phyloP scores from a whole-genome alignment of 441 rosid species.

The Gossypium schwendimanii region DNA sequence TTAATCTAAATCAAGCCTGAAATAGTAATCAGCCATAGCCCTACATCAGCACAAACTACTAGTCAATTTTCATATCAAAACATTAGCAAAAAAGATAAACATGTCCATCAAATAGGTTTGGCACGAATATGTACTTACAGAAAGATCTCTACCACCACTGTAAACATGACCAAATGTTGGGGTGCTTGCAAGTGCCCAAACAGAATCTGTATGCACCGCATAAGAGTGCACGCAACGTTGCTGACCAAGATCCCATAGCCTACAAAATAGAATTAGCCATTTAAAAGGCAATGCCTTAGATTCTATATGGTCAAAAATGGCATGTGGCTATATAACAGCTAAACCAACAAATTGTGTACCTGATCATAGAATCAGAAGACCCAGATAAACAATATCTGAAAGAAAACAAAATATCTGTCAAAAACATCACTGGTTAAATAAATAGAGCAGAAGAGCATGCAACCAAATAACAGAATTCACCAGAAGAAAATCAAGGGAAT shows the following conservation, averaged over 20 bases:
- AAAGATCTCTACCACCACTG: slow-evolving; percentile 5
- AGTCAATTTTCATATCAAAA: background rate
- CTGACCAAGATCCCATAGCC: slow-evolving; percentile 99
- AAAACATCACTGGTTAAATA: background rate
- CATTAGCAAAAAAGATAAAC: background rate
- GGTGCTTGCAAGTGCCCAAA: slow-evolving; percentile 98
- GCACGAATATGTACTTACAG: slow-evolving; percentile 15
- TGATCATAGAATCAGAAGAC: slow-evolving; percentile 98
- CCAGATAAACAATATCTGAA: slow-evolving; percentile 97
- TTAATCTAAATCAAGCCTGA: background rate
- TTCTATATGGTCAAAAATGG: slow-evolving; percentile 1
- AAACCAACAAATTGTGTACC: slow-evolving; percentile 37
- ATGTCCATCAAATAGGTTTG: background rate
- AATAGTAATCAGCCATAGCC: background rate
- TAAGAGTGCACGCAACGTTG: slow-evolving; percentile 97
- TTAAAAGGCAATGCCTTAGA: slow-evolving; percentile 17
- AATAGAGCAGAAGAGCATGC: background rate
- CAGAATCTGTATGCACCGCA: slow-evolving; percentile 99
- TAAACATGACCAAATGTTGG: slow-evolving; percentile 91
- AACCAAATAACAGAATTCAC: background rate
- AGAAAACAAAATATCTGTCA: slow-evolving; percentile 17
- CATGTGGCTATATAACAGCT: background rate
- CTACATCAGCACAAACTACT: background rate
- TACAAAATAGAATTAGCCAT: slow-evolving; percentile 26
- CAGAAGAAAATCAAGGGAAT: background rate